A percentile compares a stretch with the other conserved stretches of the same genome.
Evolutionary conservation across 176 grass and related monocot genomes (phyloP).

Genomic region (Carex kokanica): DNA sequence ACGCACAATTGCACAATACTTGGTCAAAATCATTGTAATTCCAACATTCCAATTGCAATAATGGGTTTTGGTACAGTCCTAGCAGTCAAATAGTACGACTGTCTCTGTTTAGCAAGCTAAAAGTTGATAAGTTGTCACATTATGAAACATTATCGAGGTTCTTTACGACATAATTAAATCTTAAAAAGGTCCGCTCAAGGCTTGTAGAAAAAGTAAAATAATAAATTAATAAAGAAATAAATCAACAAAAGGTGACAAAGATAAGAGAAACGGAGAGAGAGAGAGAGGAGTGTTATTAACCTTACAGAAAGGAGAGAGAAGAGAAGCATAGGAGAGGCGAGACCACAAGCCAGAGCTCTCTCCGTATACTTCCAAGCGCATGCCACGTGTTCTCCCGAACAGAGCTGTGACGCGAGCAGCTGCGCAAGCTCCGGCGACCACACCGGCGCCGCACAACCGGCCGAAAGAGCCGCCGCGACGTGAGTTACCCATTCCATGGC

Average conservation of each 20-base stretch:
- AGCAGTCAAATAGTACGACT: not conserved
- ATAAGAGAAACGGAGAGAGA: not conserved
- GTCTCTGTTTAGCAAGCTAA: not conserved
- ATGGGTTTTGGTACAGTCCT: not conserved
- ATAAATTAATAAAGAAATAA: not conserved
- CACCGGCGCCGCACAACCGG: conserved; percentile 13
- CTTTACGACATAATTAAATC: not conserved
- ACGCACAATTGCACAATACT: not conserved
- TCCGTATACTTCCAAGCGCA: conserved; percentile 89
- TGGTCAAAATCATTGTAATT: not conserved
- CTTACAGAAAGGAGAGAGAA: conserved; percentile 72
- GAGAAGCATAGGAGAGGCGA: conserved; percentile 71
- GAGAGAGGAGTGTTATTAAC: not conserved
- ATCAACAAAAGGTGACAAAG: not conserved
- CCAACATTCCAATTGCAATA: not conserved
- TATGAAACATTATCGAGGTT: not conserved
- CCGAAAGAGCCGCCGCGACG: conserved; percentile 28
- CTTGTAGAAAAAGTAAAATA: not conserved
- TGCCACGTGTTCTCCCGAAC: conserved; percentile 29
- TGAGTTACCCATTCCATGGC: conserved; percentile 55
- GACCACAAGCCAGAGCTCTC: conserved; percentile 51
- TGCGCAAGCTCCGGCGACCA: conserved; percentile 57
- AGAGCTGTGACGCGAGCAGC: conserved; percentile 48
- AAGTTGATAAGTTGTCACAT: not conserved
- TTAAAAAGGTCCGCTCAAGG: not conserved